A percentile compares a stretch with the other conserved stretches of the same genome.
Conservation (phyloP, 805 yeast genomes). For the Wickerhamomyces mucosus region DNA sequence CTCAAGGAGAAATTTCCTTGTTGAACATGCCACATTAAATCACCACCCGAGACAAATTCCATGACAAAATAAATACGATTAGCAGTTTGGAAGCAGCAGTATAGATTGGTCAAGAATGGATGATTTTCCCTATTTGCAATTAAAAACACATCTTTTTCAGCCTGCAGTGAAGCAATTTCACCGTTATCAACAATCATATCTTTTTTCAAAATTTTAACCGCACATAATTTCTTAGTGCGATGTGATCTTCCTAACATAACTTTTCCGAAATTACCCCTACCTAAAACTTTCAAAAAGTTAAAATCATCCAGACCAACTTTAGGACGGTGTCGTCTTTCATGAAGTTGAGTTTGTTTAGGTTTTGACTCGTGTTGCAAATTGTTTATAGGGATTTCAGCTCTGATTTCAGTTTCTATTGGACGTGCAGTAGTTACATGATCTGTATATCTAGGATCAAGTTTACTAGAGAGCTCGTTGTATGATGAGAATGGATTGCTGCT, state of each 20-base stretch:
- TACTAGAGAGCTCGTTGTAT: too few species aligned
- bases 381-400: too few species aligned
- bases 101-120: slow-evolving; percentile 85
- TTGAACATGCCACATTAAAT: slow-evolving; percentile 98
- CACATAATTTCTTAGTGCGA: slow-evolving; percentile 73
- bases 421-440: too few species aligned
- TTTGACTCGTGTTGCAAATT: too few species aligned
- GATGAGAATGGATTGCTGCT: too few species aligned
- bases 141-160: slow-evolving; percentile 86
- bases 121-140: slow-evolving; percentile 79
- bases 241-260: slow-evolving; percentile 95
- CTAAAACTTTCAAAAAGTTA: slow-evolving; percentile 86
- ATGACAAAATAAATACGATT: slow-evolving; percentile 95
- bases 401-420: too few species aligned
- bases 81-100: slow-evolving; percentile 96
- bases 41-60: slow-evolving; percentile 98
- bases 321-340: slow-evolving; percentile 37
- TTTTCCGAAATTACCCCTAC: slow-evolving; percentile 98
- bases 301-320: slow-evolving; percentile 92
- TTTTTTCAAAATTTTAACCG: slow-evolving; percentile 92
- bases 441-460: too few species aligned
- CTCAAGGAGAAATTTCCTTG: slow-evolving; percentile 79
- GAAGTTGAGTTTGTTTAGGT: slow-evolving; percentile 11
- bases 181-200: slow-evolving; percentile 93
- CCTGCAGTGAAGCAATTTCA: slow-evolving; percentile 89